These are phyloP conservation scores for Carnegiea gigantea DNA, from an alignment of 179 eudicot species.

Conservation along the genomic window DNA sequence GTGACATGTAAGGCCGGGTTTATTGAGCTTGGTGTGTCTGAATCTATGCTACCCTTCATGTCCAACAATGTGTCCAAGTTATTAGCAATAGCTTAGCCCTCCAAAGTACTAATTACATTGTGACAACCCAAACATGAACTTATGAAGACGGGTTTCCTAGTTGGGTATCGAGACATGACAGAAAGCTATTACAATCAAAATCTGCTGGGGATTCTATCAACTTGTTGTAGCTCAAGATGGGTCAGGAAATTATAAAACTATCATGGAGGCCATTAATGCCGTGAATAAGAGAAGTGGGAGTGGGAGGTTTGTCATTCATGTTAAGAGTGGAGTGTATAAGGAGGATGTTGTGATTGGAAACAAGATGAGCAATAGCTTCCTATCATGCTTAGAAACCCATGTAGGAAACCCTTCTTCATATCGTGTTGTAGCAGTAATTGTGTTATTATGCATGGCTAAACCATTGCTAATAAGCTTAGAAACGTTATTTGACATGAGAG, in stretches of 20 bases:
- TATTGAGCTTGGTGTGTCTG: conserved; percentile 40
- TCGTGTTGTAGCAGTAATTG: background rate
- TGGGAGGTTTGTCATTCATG: conserved; percentile 31
- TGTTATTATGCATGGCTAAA: conserved; percentile 45
- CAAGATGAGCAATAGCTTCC: conserved; percentile 7
- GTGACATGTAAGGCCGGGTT: conserved; percentile 47
- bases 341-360: conserved; percentile 26
- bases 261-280: conserved; percentile 30
- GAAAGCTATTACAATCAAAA: background rate
- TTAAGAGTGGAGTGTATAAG: conserved; percentile 32
- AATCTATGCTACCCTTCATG: conserved; percentile 34
- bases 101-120: conserved; percentile 20
- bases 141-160: background rate
- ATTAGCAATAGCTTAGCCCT: conserved; percentile 68
- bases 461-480: conserved; percentile 59
- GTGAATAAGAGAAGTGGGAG: conserved; percentile 11
- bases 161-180: conserved; percentile 14
- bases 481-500: conserved; percentile 43
- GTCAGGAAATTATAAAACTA: conserved; percentile 29
- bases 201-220: conserved; percentile 1
- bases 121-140: conserved; percentile 1
- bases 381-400: conserved; percentile 1
- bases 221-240: conserved; percentile 45
- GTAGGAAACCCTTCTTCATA: conserved; percentile 3
- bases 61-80: conserved; percentile 53